phyloP scores from a whole-genome alignment of 805 yeast species.

The Candida stauntonica region DNA sequence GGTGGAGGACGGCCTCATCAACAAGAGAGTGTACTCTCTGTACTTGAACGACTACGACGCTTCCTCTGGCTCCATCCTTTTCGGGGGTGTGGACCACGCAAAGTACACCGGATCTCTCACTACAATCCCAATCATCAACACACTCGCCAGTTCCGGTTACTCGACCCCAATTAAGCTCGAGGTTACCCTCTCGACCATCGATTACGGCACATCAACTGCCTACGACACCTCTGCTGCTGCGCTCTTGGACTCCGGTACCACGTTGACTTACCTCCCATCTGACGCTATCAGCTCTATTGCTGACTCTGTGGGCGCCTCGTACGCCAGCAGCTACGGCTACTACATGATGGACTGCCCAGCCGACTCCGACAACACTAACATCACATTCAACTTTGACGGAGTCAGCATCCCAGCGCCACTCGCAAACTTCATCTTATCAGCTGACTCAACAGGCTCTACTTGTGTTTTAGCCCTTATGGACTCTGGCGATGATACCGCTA shows the following conservation, averaged over 20 bases:
- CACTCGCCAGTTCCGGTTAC: constrained; percentile 29
- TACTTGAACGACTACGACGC: constrained; percentile 45
- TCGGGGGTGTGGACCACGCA: constrained; percentile 68
- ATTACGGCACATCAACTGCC: constrained; percentile 5
- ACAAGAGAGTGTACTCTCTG: constrained; percentile 56
- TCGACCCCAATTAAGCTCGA: constrained; percentile 41
- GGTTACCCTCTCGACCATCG: constrained; percentile 35
- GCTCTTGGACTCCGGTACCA: constrained; percentile 41
- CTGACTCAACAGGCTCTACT: constrained; percentile 21
- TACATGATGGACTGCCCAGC: constrained; percentile 43
- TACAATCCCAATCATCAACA: constrained; percentile 41
- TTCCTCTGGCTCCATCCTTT: constrained; percentile 50
- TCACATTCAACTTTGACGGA: constrained; percentile 49
- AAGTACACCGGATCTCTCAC: constrained; percentile 52
- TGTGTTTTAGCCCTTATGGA: constrained; percentile 44
- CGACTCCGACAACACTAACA: constrained; percentile 14
- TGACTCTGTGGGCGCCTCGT: constrained; percentile 38
- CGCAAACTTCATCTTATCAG: constrained; percentile 28
- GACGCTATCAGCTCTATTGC: constrained; percentile 34
- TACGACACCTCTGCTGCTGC: constrained; percentile 27
- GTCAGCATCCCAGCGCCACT: constrained; percentile 49
- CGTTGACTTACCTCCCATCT: constrained; percentile 41
- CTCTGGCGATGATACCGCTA: constrained; percentile 33
- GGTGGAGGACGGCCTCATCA: constrained; percentile 52
- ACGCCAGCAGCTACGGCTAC: constrained; percentile 36